A percentile compares a stretch with the other conserved stretches of the same genome.
phyloP scores from a whole-genome alignment of 352 stramenopile genomes.

The Phytopythium cucurbitacearum region DNA sequence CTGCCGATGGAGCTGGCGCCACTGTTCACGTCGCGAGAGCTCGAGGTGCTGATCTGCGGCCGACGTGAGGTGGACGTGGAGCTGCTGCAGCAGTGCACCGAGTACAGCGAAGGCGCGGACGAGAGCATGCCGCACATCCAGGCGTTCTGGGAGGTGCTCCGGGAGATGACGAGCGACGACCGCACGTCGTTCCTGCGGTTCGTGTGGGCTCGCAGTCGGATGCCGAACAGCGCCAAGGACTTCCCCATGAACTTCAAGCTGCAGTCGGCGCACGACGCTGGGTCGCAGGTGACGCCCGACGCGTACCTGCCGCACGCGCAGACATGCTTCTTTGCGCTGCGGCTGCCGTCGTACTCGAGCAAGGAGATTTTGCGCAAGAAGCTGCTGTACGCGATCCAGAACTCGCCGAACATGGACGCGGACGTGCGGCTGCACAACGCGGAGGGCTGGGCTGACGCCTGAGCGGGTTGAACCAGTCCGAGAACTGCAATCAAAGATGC shows the following conservation, averaged over 20 bases:
- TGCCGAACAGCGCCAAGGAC: conserved; percentile 96
- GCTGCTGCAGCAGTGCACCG: conserved; percentile 92
- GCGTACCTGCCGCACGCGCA: conserved; percentile 96
- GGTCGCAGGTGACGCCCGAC: conserved; percentile 71
- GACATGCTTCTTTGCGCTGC: conserved; percentile 99
- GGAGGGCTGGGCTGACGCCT: conserved; percentile 85
- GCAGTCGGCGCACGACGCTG: conserved; percentile 78
- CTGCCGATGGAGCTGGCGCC: conserved; percentile 95
- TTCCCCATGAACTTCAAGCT: conserved; percentile 96
- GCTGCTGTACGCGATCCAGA: conserved; percentile 93
- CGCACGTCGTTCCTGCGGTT: conserved; percentile 96
- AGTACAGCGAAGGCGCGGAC: conserved; percentile 95
- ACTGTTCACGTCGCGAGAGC: conserved; percentile 94
- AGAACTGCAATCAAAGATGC: not conserved
- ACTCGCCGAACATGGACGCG: conserved; percentile 95
- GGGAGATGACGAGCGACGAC: conserved; percentile 94
- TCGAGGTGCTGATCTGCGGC: conserved; percentile 96
- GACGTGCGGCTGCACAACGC: conserved; percentile 91
- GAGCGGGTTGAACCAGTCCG: conserved; percentile 6
- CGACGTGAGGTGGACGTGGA: conserved; percentile 96
- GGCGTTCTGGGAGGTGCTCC: conserved; percentile 96
- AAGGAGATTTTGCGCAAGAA: conserved; percentile 85
- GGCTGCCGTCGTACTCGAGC: conserved; percentile 93
- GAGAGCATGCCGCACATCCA: conserved; percentile 89
- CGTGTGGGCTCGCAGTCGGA: conserved; percentile 95